Evolutionary conservation across 345 rosid genomes (phyloP).

Genomic region (Linum tenue): DNA sequence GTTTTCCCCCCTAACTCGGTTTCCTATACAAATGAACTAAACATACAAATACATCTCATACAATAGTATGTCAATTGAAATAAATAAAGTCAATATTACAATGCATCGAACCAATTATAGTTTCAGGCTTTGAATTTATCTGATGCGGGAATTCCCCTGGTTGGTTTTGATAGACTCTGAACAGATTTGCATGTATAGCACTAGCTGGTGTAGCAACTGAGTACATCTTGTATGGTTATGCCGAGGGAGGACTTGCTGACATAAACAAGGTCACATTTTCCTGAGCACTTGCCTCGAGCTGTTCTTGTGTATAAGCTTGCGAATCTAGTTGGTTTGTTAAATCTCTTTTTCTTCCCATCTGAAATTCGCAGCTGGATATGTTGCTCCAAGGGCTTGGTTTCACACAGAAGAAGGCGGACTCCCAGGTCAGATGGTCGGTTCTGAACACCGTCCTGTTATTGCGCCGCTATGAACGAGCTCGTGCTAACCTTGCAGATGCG

Average conservation of each 20-base stretch:
- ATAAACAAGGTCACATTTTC: slow-evolving; percentile 47
- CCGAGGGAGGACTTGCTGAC: slow-evolving; percentile 87
- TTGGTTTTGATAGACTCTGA: slow-evolving; percentile 41
- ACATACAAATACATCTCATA: too few relatives aligned
- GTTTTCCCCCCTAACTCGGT: too few relatives aligned
- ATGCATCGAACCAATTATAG: too few relatives aligned
- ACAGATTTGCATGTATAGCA: slow-evolving; percentile 86
- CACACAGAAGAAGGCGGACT: slow-evolving; percentile 81
- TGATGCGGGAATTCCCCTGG: too few relatives aligned
- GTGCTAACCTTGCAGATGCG: slow-evolving; percentile 61
- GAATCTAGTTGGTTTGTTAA: not conserved
- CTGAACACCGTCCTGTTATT: slow-evolving; percentile 56
- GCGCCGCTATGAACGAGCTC: slow-evolving; percentile 63
- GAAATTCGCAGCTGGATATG: slow-evolving; percentile 44
- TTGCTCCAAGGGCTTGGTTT: slow-evolving; percentile 66
- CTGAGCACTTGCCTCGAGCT: not conserved
- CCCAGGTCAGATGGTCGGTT: slow-evolving; percentile 84
- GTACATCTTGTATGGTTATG: slow-evolving; percentile 61
- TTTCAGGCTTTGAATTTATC: too few relatives aligned
- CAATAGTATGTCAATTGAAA: too few relatives aligned
- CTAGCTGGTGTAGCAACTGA: slow-evolving; percentile 82
- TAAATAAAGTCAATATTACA: too few relatives aligned
- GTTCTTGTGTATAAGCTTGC: not conserved
- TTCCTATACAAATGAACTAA: too few relatives aligned
- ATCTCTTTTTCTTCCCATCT: not conserved